Base-by-base conservation (phyloP, 2,329 filamentous ascomycete genomes). In the Lasiodiplodia citricola region DNA sequence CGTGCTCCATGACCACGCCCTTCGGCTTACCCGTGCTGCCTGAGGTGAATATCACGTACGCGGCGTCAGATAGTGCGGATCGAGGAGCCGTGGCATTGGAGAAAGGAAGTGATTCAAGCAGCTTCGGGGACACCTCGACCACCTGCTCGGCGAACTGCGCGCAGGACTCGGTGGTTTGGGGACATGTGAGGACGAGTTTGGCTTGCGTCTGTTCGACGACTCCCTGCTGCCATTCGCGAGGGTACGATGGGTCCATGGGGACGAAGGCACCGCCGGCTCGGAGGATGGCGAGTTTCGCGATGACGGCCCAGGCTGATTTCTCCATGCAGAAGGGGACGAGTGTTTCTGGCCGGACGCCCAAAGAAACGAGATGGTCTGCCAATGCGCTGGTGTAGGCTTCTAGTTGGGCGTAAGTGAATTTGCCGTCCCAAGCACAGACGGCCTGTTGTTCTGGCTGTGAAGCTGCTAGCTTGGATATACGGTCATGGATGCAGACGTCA, bases 301-400 rank as follows among this genome's bases (percentile, higher is more conserved):
- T 74, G 8, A 78, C 69, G 0, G 75, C 75, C 67, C 76, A 80
- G 6, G 68, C 67, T 37, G 76, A 79, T 71, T 82, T 82, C 56
- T 81, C 79, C 52, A 81, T 80, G 64, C 79, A 79, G 2, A 78
- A 75, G 4, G 79, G 76, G 0, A 81, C 76, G 47, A 79, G 76
- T 0, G 74, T 66, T 60, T 79, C 76, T 8, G 75, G 75, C 1
- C 72, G 73, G 44, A 78, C 72, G 6, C 77, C 78, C 10, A 78
- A 71, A 18, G 74, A 67, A 2, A 75, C 70, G 13, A 80, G 73
- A 66, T 76, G 69, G 64, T 74, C 74, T 21, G 77, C 76, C 1
- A 79, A 70, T 13, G 73, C 72, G 44, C 76, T 72, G 3, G 76
- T 71, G 14, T 73, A 67, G 1, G 51, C 67, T 28, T 75, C 73